phyloP scores from a whole-genome alignment of 176 grass and related monocot species.

The Musa beccarii region DNA sequence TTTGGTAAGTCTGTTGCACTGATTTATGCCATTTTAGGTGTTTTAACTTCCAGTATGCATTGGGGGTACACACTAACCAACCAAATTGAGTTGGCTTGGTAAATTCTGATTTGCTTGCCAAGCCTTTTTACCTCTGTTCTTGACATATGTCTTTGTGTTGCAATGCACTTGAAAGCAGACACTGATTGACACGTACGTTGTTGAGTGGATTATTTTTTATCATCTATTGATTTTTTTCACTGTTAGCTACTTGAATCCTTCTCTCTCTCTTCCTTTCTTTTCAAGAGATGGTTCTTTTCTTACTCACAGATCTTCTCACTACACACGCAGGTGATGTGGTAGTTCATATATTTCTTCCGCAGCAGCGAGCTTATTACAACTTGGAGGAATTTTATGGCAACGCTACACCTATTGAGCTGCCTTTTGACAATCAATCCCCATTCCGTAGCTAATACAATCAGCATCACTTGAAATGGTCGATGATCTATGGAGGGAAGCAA shows the following conservation, averaged over 20 bases:
- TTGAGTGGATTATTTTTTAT: background rate
- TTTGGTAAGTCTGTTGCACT: conserved; percentile 41
- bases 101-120: background rate
- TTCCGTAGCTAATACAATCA: conserved; percentile 18
- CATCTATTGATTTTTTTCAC: background rate
- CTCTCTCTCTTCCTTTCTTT: background rate
- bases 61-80: too few relatives aligned
- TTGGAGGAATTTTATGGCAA: conserved; percentile 97
- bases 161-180: background rate
- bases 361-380: conserved; percentile 81
- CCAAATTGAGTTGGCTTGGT: too few relatives aligned
- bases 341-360: conserved; percentile 91
- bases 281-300: background rate
- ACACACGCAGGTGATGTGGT: conserved; percentile 76
- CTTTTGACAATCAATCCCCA: conserved; percentile 53
- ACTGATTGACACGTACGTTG: background rate
- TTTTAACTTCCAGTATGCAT: background rate
- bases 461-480: background rate
- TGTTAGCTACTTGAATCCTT: background rate
- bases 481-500: background rate
- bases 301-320: background rate
- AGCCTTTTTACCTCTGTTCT: background rate
- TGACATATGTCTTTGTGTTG: too few relatives aligned
- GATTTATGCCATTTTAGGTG: background rate
- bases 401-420: conserved; percentile 67